phyloP scores from a whole-genome alignment of 257 asterid species.

The Henckelia pumila region DNA sequence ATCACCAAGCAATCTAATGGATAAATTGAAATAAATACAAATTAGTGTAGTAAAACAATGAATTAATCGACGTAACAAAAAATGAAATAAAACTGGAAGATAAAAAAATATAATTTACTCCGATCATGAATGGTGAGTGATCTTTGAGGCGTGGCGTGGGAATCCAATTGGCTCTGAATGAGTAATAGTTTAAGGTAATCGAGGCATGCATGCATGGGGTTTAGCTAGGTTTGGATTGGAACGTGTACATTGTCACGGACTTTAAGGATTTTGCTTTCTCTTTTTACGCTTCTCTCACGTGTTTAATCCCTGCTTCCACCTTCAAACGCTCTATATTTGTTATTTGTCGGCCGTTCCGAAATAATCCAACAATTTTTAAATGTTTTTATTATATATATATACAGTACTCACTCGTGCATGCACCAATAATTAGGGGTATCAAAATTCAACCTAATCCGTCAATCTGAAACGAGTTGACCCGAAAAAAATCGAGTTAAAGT shows the following conservation, averaged over 20 bases:
- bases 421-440: too few relatives aligned
- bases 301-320: neutral
- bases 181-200: slow-evolving; percentile 15
- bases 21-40: too few relatives aligned
- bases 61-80: too few relatives aligned
- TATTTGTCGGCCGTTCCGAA: neutral
- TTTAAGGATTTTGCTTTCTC: slow-evolving; percentile 51
- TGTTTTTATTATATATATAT: too few relatives aligned
- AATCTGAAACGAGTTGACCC: too few relatives aligned
- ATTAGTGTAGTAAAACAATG: too few relatives aligned
- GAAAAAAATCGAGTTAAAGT: too few relatives aligned
- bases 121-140: neutral
- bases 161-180: slow-evolving; percentile 38
- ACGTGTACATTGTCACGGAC: slow-evolving; percentile 43
- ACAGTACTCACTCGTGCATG: neutral
- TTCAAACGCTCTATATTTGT: neutral
- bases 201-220: slow-evolving; percentile 42
- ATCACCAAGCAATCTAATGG: too few relatives aligned
- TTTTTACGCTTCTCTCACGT: slow-evolving; percentile 32
- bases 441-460: too few relatives aligned
- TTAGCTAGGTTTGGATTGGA: slow-evolving; percentile 46
- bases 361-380: neutral
- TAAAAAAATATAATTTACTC: neutral
- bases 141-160: slow-evolving; percentile 35
- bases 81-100: too few relatives aligned